Evolutionary conservation across 2,329 filamentous ascomycete genomes (phyloP).

Genomic region (Zymoseptoria crescenta): DNA sequence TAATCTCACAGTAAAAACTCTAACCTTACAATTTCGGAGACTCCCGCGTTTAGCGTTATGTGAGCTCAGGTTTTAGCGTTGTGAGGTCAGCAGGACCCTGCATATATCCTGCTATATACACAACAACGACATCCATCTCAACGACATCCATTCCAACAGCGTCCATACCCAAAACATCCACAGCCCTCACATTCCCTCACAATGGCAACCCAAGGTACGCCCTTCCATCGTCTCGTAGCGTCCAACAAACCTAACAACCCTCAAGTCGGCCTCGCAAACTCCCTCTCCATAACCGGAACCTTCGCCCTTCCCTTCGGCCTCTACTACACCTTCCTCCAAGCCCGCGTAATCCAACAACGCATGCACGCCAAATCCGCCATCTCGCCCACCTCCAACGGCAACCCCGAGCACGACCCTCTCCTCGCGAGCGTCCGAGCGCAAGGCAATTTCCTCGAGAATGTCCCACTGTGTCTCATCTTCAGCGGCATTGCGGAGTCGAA

Average conservation of each 20-base stretch:
- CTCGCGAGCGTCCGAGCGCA: slow-evolving; percentile 9
- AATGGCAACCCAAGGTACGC: too few species aligned
- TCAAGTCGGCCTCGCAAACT: slow-evolving; percentile 22
- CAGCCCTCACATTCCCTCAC: too few species aligned
- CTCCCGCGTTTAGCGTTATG: too few species aligned
- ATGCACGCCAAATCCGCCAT: slow-evolving; percentile 5
- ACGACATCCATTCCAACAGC: too few species aligned
- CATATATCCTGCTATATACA: too few species aligned
- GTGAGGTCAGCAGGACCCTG: too few species aligned
- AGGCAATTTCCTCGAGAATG: slow-evolving; percentile 14
- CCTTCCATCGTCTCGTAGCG: too few species aligned
- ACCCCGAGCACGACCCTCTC: slow-evolving; percentile 5
- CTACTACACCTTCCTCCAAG: slow-evolving; percentile 15
- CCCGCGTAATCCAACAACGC: slow-evolving; percentile 9
- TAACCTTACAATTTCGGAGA: too few species aligned
- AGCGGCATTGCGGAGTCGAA: slow-evolving; percentile 9
- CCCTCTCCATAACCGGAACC: slow-evolving; percentile 10
- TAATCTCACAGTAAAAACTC: too few species aligned
- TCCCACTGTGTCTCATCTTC: slow-evolving; percentile 11
- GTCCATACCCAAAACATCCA: too few species aligned
- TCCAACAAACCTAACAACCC: slow-evolving; percentile 20
- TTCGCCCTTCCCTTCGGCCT: slow-evolving; percentile 11
- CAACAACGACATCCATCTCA: too few species aligned
- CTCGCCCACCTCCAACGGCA: background rate
- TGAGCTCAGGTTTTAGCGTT: too few species aligned